These are phyloP conservation scores for Boletus patriciae DNA, from an alignment of 768 basidiomycete genomes.

Conservation along the genomic window DNA sequence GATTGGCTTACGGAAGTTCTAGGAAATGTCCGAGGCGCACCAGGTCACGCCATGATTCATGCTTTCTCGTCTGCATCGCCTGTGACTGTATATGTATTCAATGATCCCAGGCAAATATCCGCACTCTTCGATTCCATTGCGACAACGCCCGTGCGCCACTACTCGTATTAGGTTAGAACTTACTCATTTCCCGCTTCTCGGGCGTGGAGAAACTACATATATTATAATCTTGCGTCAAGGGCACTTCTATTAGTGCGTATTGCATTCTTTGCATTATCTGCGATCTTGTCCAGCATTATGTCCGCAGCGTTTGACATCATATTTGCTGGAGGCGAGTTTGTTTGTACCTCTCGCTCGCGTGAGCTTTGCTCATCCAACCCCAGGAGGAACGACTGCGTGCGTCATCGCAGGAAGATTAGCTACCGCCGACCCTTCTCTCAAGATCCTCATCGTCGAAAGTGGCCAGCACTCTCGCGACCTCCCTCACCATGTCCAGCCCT, in stretches of 20 bases:
- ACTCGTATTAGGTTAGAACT: no score
- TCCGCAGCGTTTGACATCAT: constrained; percentile 46
- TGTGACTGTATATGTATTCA: no score
- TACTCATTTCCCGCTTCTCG: neutral
- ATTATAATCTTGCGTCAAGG: no score
- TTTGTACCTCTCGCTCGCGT: neutral
- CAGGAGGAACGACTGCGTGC: constrained; percentile 54
- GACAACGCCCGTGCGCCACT: no score
- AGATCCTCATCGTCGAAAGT: constrained; percentile 61
- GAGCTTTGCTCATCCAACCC: neutral
- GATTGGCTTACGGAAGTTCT: no score
- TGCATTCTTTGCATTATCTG: neutral
- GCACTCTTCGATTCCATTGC: neutral
- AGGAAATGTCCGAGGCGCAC: no score
- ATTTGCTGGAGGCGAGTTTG: constrained; percentile 52
- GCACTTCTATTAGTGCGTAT: no score
- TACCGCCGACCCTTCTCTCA: constrained; percentile 51
- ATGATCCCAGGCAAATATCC: no score
- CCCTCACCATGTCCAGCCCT: constrained; percentile 52
- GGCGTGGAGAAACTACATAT: neutral
- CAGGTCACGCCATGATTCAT: no score
- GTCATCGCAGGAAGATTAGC: constrained; percentile 53
- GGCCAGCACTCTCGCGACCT: constrained; percentile 52
- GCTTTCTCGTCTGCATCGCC: no score
- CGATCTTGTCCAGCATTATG: neutral